Evolutionary conservation across 805 yeast genomes (phyloP).

Genomic region (Scheffersomyces spartinae): DNA sequence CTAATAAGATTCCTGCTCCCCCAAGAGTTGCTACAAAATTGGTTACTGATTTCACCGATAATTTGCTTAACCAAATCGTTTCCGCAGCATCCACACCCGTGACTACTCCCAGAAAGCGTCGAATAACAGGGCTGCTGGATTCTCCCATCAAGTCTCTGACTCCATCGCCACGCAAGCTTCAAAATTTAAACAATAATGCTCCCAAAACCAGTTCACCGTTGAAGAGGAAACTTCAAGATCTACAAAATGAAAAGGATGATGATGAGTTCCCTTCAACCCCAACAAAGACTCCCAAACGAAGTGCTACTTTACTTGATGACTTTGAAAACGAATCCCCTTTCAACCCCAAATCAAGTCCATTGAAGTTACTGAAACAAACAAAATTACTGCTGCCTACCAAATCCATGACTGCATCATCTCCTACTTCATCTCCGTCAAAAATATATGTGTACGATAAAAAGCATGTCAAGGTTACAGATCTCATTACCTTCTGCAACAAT

Average conservation of each 20-base stretch:
- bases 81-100: conserved; percentile 8
- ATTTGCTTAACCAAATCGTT: conserved; percentile 2
- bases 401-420: conserved; percentile 1
- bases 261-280: too few species aligned
- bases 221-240: conserved; percentile 16
- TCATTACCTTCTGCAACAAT: conserved; percentile 43
- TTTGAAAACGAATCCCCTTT: conserved; percentile 17
- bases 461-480: conserved; percentile 20
- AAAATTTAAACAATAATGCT: neutral
- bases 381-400: conserved; percentile 19
- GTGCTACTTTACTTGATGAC: conserved; percentile 8
- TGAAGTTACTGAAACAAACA: conserved; percentile 5
- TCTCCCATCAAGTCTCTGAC: conserved; percentile 4
- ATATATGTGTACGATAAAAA: conserved; percentile 8
- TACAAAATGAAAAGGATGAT: conserved; percentile 9
- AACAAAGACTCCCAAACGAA: conserved; percentile 4
- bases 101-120: conserved; percentile 8
- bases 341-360: conserved; percentile 9
- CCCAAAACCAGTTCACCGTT: conserved; percentile 27
- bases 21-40: conserved; percentile 11
- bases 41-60: neutral
- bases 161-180: conserved; percentile 6
- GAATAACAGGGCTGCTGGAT: conserved; percentile 4
- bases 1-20: conserved; percentile 49
- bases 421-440: conserved; percentile 2